These are phyloP conservation scores for Aristolochia fimbriata DNA, from an alignment of 164 flowering plant species.

Conservation along the genomic window DNA sequence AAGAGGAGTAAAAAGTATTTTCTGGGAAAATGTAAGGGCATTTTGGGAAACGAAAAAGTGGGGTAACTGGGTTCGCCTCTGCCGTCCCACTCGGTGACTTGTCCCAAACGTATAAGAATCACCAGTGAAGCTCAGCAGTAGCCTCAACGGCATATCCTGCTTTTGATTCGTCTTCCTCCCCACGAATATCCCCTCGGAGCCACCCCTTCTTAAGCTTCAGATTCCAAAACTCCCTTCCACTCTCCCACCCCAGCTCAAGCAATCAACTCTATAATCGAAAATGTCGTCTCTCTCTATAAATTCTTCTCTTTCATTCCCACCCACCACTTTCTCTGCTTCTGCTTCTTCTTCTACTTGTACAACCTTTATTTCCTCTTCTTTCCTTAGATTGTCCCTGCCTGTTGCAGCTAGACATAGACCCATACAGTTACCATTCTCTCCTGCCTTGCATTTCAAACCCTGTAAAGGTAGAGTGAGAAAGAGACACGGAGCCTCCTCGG, in stretches of 20 bases:
- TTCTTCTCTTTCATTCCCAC: conserved; percentile 33
- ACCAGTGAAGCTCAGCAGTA: not conserved
- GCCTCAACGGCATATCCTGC: conserved; percentile 8
- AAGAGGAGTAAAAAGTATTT: too few relatives aligned
- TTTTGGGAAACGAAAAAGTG: too few relatives aligned
- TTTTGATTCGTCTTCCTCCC: not conserved
- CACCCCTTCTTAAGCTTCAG: conserved; percentile 8
- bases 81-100: too few relatives aligned
- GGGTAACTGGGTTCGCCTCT: too few relatives aligned
- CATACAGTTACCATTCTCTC: conserved; percentile 6
- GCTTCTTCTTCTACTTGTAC: conserved; percentile 7
- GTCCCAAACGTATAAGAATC: too few relatives aligned
- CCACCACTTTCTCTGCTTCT: conserved; percentile 2
- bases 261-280: not conserved
- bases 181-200: conserved; percentile 6
- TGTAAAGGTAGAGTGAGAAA: conserved; percentile 1
- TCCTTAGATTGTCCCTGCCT: conserved; percentile 2
- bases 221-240: not conserved
- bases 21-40: too few relatives aligned
- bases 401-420: conserved; percentile 7
- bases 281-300: conserved; percentile 43
- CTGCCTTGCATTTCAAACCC: conserved; percentile 1
- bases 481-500: conserved; percentile 8
- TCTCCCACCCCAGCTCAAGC: not conserved
- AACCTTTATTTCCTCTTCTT: conserved; percentile 3